A percentile compares a stretch with the other conserved stretches of the same genome.
These are phyloP conservation scores for Massarina eburnea DNA, from an alignment of 2,329 filamentous ascomycete species.

Conservation along the genomic window DNA sequence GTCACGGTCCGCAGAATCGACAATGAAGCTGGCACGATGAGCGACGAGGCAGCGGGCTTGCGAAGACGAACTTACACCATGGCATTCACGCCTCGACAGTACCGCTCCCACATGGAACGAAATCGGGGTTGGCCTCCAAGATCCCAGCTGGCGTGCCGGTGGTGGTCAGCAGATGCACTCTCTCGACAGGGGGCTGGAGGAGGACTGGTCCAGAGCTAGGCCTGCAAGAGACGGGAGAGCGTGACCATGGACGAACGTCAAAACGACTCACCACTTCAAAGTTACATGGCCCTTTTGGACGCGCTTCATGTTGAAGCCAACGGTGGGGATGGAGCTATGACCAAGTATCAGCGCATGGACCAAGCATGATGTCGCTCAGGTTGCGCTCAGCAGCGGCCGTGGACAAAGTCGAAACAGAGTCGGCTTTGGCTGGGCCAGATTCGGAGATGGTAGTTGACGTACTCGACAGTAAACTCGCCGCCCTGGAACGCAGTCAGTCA, in stretches of 20 bases:
- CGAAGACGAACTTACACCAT: slow-evolving; percentile 67
- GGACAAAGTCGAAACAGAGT: slow-evolving; percentile 28
- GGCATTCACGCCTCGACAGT: slow-evolving; percentile 95
- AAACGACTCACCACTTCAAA: slow-evolving; percentile 74
- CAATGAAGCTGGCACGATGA: slow-evolving; percentile 71
- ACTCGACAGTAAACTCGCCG: slow-evolving; percentile 98
- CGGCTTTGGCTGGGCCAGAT: slow-evolving; percentile 28
- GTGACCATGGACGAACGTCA: slow-evolving; percentile 34
- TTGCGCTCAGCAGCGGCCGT: slow-evolving; percentile 32
- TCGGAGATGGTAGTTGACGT: slow-evolving; percentile 53
- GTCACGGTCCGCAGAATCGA: slow-evolving; percentile 86
- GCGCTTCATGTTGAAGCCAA: slow-evolving; percentile 98
- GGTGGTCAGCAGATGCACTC: slow-evolving; percentile 40
- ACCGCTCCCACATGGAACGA: slow-evolving; percentile 98
- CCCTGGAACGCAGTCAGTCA: slow-evolving; percentile 62
- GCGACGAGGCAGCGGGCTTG: slow-evolving; percentile 15
- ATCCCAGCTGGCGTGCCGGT: slow-evolving; percentile 70
- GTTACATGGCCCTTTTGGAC: slow-evolving; percentile 98
- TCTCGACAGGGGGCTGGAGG: slow-evolving; percentile 26
- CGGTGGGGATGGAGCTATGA: slow-evolving; percentile 90
- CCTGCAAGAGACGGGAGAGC: slow-evolving; percentile 40
- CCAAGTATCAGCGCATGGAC: slow-evolving; percentile 42
- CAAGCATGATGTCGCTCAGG: slow-evolving; percentile 24
- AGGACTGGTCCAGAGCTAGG: no score
- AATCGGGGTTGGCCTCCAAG: slow-evolving; percentile 95